Evolutionary conservation across 768 basidiomycete genomes (phyloP).

Genomic region (Serendipita sp.): DNA sequence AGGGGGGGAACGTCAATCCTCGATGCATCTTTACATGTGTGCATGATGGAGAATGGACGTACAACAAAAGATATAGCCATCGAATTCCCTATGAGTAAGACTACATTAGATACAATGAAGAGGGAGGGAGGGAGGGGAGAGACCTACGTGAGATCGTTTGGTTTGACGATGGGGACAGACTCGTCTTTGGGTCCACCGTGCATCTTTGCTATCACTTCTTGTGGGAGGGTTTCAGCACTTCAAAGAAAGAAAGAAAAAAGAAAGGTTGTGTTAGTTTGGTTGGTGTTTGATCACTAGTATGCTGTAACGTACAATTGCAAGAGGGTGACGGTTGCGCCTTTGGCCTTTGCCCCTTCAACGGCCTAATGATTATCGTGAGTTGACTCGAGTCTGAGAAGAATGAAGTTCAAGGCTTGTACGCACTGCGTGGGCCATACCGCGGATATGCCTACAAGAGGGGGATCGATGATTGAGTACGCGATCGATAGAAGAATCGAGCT

Average conservation of each 20-base stretch:
- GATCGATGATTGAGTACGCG: not conserved
- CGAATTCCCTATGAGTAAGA: conserved; percentile 25
- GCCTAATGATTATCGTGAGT: conserved; percentile 6
- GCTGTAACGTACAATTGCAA: conserved; percentile 16
- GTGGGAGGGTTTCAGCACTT: conserved; percentile 52
- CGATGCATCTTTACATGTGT: not conserved
- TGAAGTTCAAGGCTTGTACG: too few relatives aligned
- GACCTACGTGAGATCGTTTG: conserved; percentile 30
- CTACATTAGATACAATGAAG: not conserved
- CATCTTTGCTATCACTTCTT: conserved; percentile 51
- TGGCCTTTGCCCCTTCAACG: conserved; percentile 19
- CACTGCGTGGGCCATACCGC: conserved; percentile 15
- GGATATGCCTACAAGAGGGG: conserved; percentile 20
- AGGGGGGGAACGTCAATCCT: not conserved
- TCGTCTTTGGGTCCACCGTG: conserved; percentile 50
- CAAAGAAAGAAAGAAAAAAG: not conserved
- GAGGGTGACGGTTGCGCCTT: conserved; percentile 21
- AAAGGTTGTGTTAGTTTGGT: not conserved
- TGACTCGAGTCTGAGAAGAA: too few relatives aligned
- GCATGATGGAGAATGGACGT: not conserved
- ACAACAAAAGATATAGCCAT: conserved; percentile 56
- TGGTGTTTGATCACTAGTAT: not conserved
- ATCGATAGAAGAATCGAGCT: too few relatives aligned
- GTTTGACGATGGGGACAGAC: conserved; percentile 49
- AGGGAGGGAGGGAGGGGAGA: not conserved